Conservation (phyloP, 805 yeast genomes). For the Nakazawaea holstii region DNA sequence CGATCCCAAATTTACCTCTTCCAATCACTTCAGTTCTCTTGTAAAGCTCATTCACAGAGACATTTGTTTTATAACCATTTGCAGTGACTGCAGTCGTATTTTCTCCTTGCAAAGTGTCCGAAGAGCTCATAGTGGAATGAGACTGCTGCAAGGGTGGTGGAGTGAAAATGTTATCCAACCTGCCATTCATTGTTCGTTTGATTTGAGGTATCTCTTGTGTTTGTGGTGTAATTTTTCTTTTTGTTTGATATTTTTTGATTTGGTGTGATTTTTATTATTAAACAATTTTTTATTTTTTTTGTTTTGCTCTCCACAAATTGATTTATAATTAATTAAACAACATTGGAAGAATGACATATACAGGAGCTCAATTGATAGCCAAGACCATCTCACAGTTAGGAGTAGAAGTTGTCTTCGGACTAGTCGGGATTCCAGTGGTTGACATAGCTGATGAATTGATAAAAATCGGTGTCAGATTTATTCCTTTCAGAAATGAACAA, state of each 20-base stretch:
- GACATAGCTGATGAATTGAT: slow-evolving; percentile 62
- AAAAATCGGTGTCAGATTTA: slow-evolving; percentile 45
- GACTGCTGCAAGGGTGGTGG: neutral
- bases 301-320: neutral
- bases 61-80: neutral
- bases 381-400: slow-evolving; percentile 40
- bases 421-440: slow-evolving; percentile 73
- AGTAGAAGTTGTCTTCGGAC: slow-evolving; percentile 56
- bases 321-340: neutral
- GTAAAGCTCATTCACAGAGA: slow-evolving; percentile 35
- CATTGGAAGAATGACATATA: neutral
- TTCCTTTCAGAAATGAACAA: slow-evolving; percentile 66
- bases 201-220: no score
- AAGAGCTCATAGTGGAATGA: neutral
- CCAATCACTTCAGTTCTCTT: slow-evolving; percentile 90
- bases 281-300: neutral
- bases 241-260: neutral
- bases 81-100: neutral
- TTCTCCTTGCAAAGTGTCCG: neutral
- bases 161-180: neutral
- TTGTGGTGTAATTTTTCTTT: neutral
- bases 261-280: neutral
- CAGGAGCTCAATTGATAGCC: slow-evolving; percentile 47
- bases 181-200: neutral
- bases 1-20: slow-evolving; percentile 95